Evolutionary conservation across 2,329 filamentous ascomycete species (phyloP).

Genomic region (Trichoderma atrobrunneum): DNA sequence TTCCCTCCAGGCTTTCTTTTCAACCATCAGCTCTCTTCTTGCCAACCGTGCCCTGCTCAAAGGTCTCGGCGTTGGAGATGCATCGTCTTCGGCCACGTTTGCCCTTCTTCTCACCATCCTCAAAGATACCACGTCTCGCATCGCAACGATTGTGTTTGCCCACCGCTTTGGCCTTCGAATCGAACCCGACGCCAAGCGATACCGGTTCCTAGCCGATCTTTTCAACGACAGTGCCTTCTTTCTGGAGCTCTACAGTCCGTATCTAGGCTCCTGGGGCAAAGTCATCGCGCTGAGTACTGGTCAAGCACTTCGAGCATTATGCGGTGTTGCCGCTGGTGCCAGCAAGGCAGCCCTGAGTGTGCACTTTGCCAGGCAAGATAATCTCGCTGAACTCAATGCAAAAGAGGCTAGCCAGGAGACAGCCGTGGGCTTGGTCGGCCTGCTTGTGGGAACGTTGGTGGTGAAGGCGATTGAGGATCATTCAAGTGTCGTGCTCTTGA

Average conservation of each 20-base stretch:
- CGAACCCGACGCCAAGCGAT: constrained; percentile 88
- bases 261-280: constrained; percentile 57
- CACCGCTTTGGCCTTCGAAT: constrained; percentile 77
- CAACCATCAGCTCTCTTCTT: constrained; percentile 74
- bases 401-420: constrained; percentile 96
- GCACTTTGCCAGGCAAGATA: constrained; percentile 85
- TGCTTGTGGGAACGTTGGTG: constrained; percentile 78
- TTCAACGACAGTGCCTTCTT: constrained; percentile 86
- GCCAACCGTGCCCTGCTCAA: constrained; percentile 80
- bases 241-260: constrained; percentile 78
- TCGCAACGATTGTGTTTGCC: constrained; percentile 85
- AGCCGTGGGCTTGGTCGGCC: constrained; percentile 81
- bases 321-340: constrained; percentile 85
- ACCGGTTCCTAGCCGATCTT: constrained; percentile 80
- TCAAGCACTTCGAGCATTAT: constrained; percentile 60
- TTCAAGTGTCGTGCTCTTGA: constrained; percentile 67
- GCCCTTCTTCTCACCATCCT: constrained; percentile 80
- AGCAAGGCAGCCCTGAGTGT: constrained; percentile 88
- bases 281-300: constrained; percentile 49
- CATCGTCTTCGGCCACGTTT: constrained; percentile 72
- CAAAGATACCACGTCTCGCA: constrained; percentile 74
- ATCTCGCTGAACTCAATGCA: constrained; percentile 89
- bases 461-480: constrained; percentile 72
- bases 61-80: constrained; percentile 77
- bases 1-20: constrained; percentile 80